Evolutionary conservation across 2,329 filamentous ascomycete species (phyloP).

Genomic region (Cyphellophora europaea): DNA sequence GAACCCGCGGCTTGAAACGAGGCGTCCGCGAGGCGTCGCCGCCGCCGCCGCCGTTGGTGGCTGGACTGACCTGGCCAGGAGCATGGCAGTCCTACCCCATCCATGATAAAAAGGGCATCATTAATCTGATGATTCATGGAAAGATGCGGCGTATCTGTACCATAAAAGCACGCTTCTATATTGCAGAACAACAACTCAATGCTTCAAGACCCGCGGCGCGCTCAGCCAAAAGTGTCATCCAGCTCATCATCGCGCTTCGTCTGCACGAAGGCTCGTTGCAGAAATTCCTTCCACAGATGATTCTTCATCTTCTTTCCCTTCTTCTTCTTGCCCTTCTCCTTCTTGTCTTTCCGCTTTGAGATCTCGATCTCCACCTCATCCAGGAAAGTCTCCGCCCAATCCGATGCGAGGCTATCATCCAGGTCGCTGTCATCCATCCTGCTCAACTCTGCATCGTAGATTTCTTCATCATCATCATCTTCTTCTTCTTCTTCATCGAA

Average conservation of each 20-base stretch:
- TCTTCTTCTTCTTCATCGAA: conserved; percentile 7
- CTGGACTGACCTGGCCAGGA: no score
- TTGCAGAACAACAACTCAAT: no score
- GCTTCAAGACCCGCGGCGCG: no score
- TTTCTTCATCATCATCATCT: conserved; percentile 4
- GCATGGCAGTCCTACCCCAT: no score
- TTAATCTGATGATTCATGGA: no score
- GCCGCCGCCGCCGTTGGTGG: no score
- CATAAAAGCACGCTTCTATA: no score
- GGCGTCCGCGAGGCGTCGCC: no score
- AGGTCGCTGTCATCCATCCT: conserved; percentile 1
- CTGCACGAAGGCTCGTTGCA: conserved; percentile 18
- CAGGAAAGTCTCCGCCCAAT: no score
- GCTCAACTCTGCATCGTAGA: conserved; percentile 1
- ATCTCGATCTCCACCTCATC: not conserved
- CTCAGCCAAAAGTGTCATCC: conserved; percentile 16
- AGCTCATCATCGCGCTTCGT: conserved; percentile 19
- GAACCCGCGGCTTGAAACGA: no score
- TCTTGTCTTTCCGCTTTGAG: not conserved
- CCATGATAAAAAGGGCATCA: no score
- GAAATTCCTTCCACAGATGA: conserved; percentile 17
- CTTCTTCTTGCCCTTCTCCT: conserved; percentile 23
- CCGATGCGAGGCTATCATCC: not conserved
- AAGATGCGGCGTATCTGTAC: no score
- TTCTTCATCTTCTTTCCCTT: conserved; percentile 22